phyloP scores from a whole-genome alignment of 345 rosid species.

The Citropsis articulata region DNA sequence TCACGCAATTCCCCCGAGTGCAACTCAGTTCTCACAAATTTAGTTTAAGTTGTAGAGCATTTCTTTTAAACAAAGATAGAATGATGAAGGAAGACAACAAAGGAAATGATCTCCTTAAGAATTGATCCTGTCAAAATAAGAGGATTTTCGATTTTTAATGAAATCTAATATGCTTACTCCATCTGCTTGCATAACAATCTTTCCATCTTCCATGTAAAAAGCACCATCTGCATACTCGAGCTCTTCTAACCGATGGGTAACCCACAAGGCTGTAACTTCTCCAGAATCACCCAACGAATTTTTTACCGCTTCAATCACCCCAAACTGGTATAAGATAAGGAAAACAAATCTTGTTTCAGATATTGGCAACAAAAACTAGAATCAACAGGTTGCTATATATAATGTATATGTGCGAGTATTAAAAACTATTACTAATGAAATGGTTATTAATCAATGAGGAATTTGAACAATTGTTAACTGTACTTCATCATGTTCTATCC shows the following conservation, averaged over 20 bases:
- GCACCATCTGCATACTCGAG: slow-evolving; percentile 88
- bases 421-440: background rate
- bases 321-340: slow-evolving; percentile 41
- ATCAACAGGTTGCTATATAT: background rate
- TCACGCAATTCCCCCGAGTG: no score
- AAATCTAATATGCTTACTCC: slow-evolving; percentile 51
- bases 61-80: background rate
- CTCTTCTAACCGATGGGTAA: slow-evolving; percentile 92
- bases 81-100: background rate
- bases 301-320: slow-evolving; percentile 85
- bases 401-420: background rate
- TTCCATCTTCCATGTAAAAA: slow-evolving; percentile 83
- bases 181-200: slow-evolving; percentile 59
- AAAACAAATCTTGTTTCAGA: slow-evolving; percentile 20
- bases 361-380: background rate
- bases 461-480: background rate
- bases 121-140: slow-evolving; percentile 47
- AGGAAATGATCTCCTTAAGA: slow-evolving; percentile 21
- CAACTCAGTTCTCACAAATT: no score
- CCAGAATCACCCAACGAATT: slow-evolving; percentile 48
- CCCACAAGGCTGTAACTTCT: slow-evolving; percentile 87
- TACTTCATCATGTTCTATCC: background rate
- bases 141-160: slow-evolving; percentile 57
- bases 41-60: no score
- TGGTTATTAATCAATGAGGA: background rate